These are phyloP conservation scores for Imleria badia DNA, from an alignment of 768 basidiomycete species.

Conservation along the genomic window DNA sequence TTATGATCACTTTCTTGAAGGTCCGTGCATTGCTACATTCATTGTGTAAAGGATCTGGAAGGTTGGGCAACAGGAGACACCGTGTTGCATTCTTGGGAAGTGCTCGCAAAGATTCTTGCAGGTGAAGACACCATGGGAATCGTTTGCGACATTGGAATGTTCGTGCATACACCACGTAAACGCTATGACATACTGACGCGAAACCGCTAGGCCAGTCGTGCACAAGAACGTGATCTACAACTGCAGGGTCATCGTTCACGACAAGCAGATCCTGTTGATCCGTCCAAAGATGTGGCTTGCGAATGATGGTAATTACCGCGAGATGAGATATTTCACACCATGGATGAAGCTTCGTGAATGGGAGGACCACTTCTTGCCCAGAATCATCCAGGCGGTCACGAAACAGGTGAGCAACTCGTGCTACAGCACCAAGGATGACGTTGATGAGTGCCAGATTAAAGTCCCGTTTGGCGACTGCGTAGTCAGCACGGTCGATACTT, in stretches of 20 bases:
- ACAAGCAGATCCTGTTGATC: slow-evolving; percentile 87
- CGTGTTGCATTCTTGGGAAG: slow-evolving; percentile 95
- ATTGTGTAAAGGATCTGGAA: not conserved
- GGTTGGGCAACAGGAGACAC: slow-evolving; percentile 72
- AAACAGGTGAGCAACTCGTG: slow-evolving; percentile 59
- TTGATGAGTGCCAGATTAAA: slow-evolving; percentile 53
- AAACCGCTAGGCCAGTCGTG: slow-evolving; percentile 73
- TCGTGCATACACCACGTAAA: slow-evolving; percentile 23
- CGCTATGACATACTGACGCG: not conserved
- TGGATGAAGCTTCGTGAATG: slow-evolving; percentile 88
- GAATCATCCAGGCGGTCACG: slow-evolving; percentile 85
- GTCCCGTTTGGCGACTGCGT: slow-evolving; percentile 97
- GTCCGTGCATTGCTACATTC: slow-evolving; percentile 36
- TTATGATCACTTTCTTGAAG: slow-evolving; percentile 96
- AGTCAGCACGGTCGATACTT: slow-evolving; percentile 90
- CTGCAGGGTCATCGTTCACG: slow-evolving; percentile 86
- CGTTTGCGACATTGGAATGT: slow-evolving; percentile 97
- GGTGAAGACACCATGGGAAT: slow-evolving; percentile 82
- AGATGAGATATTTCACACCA: slow-evolving; percentile 87
- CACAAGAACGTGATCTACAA: slow-evolving; percentile 99
- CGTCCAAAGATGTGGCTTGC: slow-evolving; percentile 99
- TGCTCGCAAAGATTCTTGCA: slow-evolving; percentile 85
- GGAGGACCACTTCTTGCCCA: slow-evolving; percentile 91
- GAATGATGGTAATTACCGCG: slow-evolving; percentile 97
- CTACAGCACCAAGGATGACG: not conserved